These are phyloP conservation scores for Plasmodium malariae DNA, from an alignment of 169 alveolate species.

Conservation along the genomic window DNA sequence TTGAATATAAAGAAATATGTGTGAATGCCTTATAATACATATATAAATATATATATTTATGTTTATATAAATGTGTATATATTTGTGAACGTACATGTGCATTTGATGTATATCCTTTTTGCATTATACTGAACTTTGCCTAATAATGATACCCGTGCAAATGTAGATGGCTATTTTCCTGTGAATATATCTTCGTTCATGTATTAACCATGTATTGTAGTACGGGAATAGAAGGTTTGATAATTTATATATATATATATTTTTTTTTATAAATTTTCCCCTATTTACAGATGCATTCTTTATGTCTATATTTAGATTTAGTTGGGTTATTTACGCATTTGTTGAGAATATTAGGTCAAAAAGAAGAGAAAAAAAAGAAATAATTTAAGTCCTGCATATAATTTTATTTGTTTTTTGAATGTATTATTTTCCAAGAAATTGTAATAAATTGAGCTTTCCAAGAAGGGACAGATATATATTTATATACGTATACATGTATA, in stretches of 20 bases:
- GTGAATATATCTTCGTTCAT: too few relatives aligned
- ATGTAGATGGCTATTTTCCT: too few relatives aligned
- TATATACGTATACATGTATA: not conserved
- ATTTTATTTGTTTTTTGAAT: conserved; percentile 3
- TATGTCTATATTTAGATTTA: conserved; percentile 57
- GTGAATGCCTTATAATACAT: not conserved
- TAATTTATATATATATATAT: too few relatives aligned
- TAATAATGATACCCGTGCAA: too few relatives aligned
- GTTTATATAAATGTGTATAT: not conserved
- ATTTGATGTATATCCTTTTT: too few relatives aligned
- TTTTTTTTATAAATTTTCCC: conserved; percentile 6
- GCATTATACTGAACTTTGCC: too few relatives aligned
- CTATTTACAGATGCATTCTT: conserved; percentile 60
- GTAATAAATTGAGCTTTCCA: not conserved
- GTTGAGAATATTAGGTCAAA: conserved; percentile 58
- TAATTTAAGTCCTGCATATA: not conserved
- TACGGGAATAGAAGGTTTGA: too few relatives aligned
- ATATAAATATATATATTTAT: not conserved
- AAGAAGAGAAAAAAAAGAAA: conserved; percentile 67
- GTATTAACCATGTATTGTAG: too few relatives aligned
- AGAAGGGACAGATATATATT: not conserved
- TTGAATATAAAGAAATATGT: not conserved
- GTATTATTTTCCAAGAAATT: not conserved
- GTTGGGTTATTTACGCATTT: conserved; percentile 70
- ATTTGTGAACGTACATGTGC: too few relatives aligned